Evolutionary conservation across 2,329 filamentous ascomycete species (phyloP).

Genomic region (Diaporthe longicolla): DNA sequence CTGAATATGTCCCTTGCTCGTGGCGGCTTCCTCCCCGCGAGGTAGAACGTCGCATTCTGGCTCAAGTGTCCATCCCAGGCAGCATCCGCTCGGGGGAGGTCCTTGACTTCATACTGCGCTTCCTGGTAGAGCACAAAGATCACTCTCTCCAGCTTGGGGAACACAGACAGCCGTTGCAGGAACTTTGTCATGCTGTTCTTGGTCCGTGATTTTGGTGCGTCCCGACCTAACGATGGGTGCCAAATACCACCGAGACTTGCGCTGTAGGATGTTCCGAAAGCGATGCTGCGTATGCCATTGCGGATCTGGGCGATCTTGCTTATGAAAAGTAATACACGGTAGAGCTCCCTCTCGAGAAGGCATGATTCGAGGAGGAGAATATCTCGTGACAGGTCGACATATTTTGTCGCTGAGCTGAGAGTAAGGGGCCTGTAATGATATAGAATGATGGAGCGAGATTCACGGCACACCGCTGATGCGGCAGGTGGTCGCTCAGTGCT

Average conservation of each 20-base stretch:
- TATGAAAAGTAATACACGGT: conserved; percentile 62
- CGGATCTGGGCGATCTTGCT: conserved; percentile 61
- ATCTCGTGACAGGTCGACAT: conserved; percentile 61
- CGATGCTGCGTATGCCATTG: conserved; percentile 57
- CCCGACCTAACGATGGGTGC: conserved; percentile 62
- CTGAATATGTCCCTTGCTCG: conserved; percentile 39
- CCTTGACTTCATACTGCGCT: conserved; percentile 60
- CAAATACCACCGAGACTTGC: conserved; percentile 58
- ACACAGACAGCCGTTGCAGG: conserved; percentile 57
- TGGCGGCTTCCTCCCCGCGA: conserved; percentile 41
- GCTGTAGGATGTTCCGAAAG: conserved; percentile 63
- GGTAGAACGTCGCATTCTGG: conserved; percentile 38
- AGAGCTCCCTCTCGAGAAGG: conserved; percentile 61
- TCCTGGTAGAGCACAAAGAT: conserved; percentile 64
- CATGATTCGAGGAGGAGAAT: conserved; percentile 64
- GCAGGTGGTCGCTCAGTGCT: conserved; percentile 61
- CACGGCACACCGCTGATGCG: conserved; percentile 59
- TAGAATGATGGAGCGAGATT: conserved; percentile 59
- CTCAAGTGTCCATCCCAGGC: conserved; percentile 34
- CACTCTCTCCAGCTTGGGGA: conserved; percentile 57
- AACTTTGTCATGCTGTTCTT: conserved; percentile 60
- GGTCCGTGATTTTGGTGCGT: conserved; percentile 49
- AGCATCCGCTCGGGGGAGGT: conserved; percentile 44
- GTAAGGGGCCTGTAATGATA: conserved; percentile 60
- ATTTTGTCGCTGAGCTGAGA: conserved; percentile 62